These are phyloP conservation scores for Solanum verrucosum DNA, from an alignment of 257 asterid genomes.

Conservation along the genomic window DNA sequence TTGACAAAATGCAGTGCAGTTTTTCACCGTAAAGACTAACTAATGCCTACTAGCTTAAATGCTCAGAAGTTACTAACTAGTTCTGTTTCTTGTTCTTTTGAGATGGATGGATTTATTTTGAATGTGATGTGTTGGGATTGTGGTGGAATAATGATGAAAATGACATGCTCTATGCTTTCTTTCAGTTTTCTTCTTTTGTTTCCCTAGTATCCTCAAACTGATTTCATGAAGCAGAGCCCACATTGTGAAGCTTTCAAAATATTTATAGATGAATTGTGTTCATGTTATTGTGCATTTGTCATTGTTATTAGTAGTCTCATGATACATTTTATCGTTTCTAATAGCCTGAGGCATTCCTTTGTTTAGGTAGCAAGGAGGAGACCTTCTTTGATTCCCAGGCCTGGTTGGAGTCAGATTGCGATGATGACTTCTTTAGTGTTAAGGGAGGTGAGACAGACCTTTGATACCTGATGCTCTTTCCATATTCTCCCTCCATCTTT, in stretches of 20 bases:
- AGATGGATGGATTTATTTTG: background rate
- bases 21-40: background rate
- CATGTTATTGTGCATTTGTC: background rate
- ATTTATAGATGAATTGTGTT: background rate
- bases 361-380: conserved; percentile 70
- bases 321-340: background rate
- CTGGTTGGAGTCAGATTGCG: conserved; percentile 77
- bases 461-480: background rate
- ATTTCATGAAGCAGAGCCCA: background rate
- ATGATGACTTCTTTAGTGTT: conserved; percentile 70
- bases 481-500: background rate
- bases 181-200: background rate
- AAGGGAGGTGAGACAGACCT: conserved; percentile 57
- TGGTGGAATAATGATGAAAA: background rate
- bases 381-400: conserved; percentile 62
- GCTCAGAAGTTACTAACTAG: background rate
- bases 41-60: background rate
- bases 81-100: background rate
- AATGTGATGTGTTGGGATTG: background rate
- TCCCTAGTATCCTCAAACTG: background rate
- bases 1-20: background rate
- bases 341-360: conserved; percentile 4
- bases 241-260: background rate
- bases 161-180: background rate
- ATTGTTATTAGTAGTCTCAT: background rate